Evolutionary conservation across 257 asterid genomes (phyloP).

Genomic region (Plantago ovata): DNA sequence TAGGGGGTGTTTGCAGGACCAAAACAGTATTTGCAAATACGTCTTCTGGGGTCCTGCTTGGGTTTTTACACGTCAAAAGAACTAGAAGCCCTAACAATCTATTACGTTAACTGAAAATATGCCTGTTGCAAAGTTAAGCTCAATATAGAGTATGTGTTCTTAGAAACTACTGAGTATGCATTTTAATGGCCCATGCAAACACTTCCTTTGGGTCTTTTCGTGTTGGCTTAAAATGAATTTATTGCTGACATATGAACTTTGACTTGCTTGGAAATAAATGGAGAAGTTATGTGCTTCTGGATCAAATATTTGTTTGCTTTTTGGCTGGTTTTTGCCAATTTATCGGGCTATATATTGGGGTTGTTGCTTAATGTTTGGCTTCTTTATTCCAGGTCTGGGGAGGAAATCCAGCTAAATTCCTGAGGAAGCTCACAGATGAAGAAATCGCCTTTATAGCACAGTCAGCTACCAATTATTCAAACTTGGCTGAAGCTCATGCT

Average conservation of each 20-base stretch:
- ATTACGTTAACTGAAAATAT: no score
- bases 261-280: not conserved
- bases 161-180: no score
- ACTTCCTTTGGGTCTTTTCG: not conserved
- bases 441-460: constrained; percentile 80
- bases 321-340: not conserved
- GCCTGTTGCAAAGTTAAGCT: no score
- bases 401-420: constrained; percentile 95
- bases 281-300: not conserved
- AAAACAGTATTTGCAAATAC: no score
- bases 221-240: constrained; percentile 11
- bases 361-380: constrained; percentile 11
- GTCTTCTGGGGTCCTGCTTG: no score
- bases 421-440: constrained; percentile 86
- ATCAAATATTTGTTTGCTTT: not conserved
- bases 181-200: no score
- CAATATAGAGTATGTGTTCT: no score
- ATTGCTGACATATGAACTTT: not conserved
- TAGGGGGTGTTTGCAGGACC: not conserved
- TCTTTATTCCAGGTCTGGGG: constrained; percentile 73
- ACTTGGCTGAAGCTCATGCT: constrained; percentile 75
- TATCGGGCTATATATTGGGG: not conserved
- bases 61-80: no score
- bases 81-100: no score
- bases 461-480: constrained; percentile 77